Evolutionary conservation across 2,329 filamentous ascomycete species (phyloP), one percentile per base, ranked within the genome.

Genomic region (Colletotrichum viniferum): DNA sequence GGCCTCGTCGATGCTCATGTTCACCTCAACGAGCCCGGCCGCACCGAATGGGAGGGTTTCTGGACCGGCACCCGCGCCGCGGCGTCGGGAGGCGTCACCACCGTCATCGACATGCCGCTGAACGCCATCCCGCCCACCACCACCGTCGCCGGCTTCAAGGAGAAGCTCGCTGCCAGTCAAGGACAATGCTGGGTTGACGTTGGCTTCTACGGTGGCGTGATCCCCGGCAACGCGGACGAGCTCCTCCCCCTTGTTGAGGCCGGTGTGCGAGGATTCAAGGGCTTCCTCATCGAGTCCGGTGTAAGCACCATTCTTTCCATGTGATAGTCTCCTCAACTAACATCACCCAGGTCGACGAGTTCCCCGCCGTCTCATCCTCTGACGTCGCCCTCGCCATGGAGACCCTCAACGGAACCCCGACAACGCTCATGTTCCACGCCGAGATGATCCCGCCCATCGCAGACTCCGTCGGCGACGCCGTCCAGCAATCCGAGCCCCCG

Each of bases 31-130:
- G 97, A 99, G 86, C 97, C 97, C 1, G 97, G 97, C 56, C 92
- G 97, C 73, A 98, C 96, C 68, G 96, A 98, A 90, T 98, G 97
- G 97, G 97, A 99, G 83, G 97, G 97, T 13, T 99, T 99, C 88
- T 94, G 94, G 88, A 98, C 96, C 1, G 97, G 97, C 64, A 98
- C 97, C 28, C 91, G 95, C 80, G 97, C 97, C 38, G 97, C 97
- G 5, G 97, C 97, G 13, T 97, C 96, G 80, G 97, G 97, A 55
- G 97, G 97, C 80, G 97, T 98, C 30, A 99, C 97, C 6, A 98
- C 97, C 1, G 96, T 99, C 12, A 88, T 99, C 81, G 97, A 98
- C 85, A 99, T 99, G 97, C 97, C 97, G 38, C 86, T 98, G 77
- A 99, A 99, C 85, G 96, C 96, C 64, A 98, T 99, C 69, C 97